Percentiles rank a stretch among this genome's conserved stretches.
These are phyloP conservation scores for Letharia lupina DNA, from an alignment of 495 filamentous ascomycete genomes.

Conservation along the genomic window DNA sequence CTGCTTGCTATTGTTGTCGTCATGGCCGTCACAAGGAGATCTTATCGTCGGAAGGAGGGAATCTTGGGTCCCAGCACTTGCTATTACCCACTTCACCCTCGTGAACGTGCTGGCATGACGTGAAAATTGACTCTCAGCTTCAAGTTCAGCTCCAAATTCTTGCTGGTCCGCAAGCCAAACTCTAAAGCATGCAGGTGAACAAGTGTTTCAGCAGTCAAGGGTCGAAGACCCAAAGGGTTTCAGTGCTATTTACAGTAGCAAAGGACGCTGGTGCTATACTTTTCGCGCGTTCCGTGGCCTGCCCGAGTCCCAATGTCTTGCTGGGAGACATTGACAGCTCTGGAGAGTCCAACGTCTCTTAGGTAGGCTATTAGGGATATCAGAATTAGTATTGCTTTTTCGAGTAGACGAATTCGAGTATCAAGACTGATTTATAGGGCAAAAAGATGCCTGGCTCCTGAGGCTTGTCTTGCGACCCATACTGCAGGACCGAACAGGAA, in stretches of 20 bases:
- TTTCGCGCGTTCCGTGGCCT: background rate
- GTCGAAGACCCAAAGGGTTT: too few relatives aligned
- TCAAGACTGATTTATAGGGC: background rate
- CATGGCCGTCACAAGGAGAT: too few relatives aligned
- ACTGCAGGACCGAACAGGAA: background rate
- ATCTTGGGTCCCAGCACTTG: too few relatives aligned
- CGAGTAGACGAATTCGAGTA: background rate
- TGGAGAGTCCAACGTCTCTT: background rate
- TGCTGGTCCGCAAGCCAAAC: too few relatives aligned
- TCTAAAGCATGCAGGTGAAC: too few relatives aligned
- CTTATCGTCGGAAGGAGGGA: too few relatives aligned
- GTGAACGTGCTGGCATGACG: too few relatives aligned
- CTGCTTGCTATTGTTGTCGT: too few relatives aligned
- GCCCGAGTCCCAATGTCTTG: background rate
- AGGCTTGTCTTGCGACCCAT: background rate
- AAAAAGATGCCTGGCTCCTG: background rate
- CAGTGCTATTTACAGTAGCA: background rate
- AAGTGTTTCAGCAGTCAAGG: too few relatives aligned
- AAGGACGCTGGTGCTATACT: background rate
- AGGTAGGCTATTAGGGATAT: background rate
- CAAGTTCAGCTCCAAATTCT: too few relatives aligned
- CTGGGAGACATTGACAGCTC: background rate
- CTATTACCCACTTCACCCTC: too few relatives aligned
- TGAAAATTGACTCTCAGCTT: too few relatives aligned
- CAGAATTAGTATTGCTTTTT: background rate